Percentiles rank a stretch among this genome's conserved stretches.
phyloP scores from a whole-genome alignment of 129 eudicot genomes.

The Erigeron canadensis region DNA sequence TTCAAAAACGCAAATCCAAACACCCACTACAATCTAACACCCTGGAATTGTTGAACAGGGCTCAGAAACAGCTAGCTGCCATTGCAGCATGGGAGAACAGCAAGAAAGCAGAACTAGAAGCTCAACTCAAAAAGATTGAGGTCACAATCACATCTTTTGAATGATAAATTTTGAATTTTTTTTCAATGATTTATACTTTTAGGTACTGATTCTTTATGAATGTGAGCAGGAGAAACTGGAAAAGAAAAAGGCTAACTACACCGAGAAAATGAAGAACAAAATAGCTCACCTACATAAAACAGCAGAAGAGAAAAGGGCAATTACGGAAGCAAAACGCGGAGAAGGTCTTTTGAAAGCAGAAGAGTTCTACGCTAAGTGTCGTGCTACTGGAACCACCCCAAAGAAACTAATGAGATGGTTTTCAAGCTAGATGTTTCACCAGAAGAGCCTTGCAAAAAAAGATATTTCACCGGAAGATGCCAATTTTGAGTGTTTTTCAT shows the following conservation, averaged over 20 bases:
- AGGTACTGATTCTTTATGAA: neutral
- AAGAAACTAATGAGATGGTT: conserved; percentile 53
- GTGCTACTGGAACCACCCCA: conserved; percentile 53
- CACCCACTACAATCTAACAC: neutral
- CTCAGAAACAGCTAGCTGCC: conserved; percentile 65
- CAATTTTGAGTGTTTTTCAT: conserved; percentile 27
- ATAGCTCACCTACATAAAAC: conserved; percentile 51
- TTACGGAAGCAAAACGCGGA: conserved; percentile 56
- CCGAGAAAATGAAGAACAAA: conserved; percentile 62
- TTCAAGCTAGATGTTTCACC: conserved; percentile 31
- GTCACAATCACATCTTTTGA: conserved; percentile 30
- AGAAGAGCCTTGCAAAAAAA: conserved; percentile 3
- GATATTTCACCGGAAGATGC: conserved; percentile 5
- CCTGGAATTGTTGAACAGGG: conserved; percentile 38
- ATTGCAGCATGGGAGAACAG: conserved; percentile 85
- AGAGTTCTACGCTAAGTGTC: conserved; percentile 54
- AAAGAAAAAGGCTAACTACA: conserved; percentile 55
- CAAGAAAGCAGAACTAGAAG: conserved; percentile 76
- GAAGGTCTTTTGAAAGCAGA: conserved; percentile 54
- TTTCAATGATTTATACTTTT: neutral
- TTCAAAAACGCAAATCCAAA: neutral
- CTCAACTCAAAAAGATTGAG: conserved; percentile 71
- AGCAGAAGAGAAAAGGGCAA: conserved; percentile 72
- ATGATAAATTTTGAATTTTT: neutral
- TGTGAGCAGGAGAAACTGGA: conserved; percentile 53